These are phyloP conservation scores for Cyberlindnera galapagoensis DNA, from an alignment of 805 yeast species.

Conservation along the genomic window DNA sequence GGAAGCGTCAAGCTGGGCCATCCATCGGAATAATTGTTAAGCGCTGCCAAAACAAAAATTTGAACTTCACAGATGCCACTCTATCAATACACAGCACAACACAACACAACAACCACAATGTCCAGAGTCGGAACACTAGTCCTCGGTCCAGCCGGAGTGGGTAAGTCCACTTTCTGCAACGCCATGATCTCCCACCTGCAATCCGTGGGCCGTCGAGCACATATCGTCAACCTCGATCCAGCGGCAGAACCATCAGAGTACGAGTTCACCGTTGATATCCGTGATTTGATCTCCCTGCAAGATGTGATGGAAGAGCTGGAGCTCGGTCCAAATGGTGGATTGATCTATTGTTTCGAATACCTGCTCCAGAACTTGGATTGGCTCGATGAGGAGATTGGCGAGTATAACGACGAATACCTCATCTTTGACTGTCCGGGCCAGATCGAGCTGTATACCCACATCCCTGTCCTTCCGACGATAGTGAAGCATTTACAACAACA, in stretches of 20 bases:
- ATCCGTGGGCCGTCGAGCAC: slow-evolving; percentile 86
- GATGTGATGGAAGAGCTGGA: slow-evolving; percentile 95
- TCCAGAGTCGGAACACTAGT: slow-evolving; percentile 92
- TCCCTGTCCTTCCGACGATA: slow-evolving; percentile 86
- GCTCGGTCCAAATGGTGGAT: slow-evolving; percentile 92
- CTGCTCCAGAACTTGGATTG: slow-evolving; percentile 86
- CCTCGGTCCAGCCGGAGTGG: slow-evolving; percentile 97
- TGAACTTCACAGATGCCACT: not conserved
- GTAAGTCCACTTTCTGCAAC: slow-evolving; percentile 88
- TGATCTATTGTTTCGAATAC: slow-evolving; percentile 90
- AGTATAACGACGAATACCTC: slow-evolving; percentile 86
- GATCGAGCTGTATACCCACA: slow-evolving; percentile 89
- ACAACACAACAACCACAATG: slow-evolving; percentile 38
- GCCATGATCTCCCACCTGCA: slow-evolving; percentile 84
- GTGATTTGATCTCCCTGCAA: slow-evolving; percentile 82
- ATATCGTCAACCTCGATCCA: slow-evolving; percentile 91
- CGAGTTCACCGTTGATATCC: slow-evolving; percentile 87
- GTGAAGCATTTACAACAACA: slow-evolving; percentile 77
- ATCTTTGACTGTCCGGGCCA: slow-evolving; percentile 98
- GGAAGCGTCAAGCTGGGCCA: no score
- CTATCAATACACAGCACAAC: not conserved
- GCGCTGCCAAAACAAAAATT: no score
- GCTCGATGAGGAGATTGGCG: slow-evolving; percentile 97
- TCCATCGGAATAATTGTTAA: no score
- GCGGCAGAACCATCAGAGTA: slow-evolving; percentile 93